Percentiles rank a stretch among this genome's conserved stretches.
Conservation (phyloP, 1,284 basidiomycete species). For the Heterobasidion irregulare region DNA sequence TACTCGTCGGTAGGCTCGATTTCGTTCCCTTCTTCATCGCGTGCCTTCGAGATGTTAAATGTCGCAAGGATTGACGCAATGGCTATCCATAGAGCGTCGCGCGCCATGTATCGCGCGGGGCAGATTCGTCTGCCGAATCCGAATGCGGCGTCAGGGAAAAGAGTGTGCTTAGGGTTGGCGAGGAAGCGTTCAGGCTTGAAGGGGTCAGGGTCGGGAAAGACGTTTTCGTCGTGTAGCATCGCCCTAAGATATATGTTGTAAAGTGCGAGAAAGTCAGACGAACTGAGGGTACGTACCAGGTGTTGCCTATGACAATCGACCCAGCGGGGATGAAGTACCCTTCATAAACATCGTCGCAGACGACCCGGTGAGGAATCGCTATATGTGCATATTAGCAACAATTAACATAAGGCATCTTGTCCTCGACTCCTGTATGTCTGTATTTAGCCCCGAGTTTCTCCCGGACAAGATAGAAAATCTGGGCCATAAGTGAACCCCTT, state of each 20-base stretch:
- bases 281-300: conserved; percentile 14
- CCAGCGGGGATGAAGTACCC: conserved; percentile 28
- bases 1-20: conserved; percentile 4
- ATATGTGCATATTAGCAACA: background rate
- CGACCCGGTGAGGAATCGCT: conserved; percentile 21
- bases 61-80: conserved; percentile 24
- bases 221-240: conserved; percentile 3
- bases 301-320: conserved; percentile 23
- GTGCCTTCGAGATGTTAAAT: conserved; percentile 17
- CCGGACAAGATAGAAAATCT: too few relatives aligned
- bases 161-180: conserved; percentile 6
- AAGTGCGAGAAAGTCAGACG: background rate
- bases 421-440: too few relatives aligned
- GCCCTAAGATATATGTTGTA: background rate
- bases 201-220: conserved; percentile 4
- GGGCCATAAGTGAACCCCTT: too few relatives aligned
- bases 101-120: conserved; percentile 29
- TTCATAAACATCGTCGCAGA: conserved; percentile 25
- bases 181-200: conserved; percentile 12
- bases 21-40: background rate
- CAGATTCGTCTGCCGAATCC: conserved; percentile 25
- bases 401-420: too few relatives aligned
- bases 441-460: too few relatives aligned
- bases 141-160: conserved; percentile 17
- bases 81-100: conserved; percentile 27